Conservation (phyloP, 2,329 filamentous ascomycete genomes). For the Colletotrichum sp. region DNA sequence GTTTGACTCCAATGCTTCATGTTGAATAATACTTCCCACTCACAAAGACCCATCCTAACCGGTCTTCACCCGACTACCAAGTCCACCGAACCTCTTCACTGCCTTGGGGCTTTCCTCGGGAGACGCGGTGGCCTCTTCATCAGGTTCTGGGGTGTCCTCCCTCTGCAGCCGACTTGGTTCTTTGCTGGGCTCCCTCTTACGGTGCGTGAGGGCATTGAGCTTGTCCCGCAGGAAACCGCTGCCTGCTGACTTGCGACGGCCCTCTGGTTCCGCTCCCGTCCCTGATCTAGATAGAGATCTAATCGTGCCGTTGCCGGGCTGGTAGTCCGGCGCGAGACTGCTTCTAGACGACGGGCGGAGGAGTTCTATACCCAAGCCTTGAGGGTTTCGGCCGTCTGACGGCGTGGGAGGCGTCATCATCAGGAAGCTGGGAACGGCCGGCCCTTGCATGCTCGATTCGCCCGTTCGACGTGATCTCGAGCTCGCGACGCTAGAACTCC, state of each 20-base stretch:
- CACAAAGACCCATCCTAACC: neutral
- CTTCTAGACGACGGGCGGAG: conserved; percentile 27
- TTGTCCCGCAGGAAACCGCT: conserved; percentile 41
- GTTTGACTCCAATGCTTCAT: neutral
- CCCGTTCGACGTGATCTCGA: conserved; percentile 45
- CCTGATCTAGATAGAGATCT: conserved; percentile 20
- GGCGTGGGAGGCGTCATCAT: conserved; percentile 56
- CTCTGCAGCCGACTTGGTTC: conserved; percentile 11
- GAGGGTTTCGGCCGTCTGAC: conserved; percentile 21
- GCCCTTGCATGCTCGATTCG: conserved; percentile 28
- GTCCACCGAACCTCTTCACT: neutral
- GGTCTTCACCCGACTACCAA: conserved; percentile 15
- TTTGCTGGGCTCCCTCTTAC: conserved; percentile 26
- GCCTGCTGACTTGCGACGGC: conserved; percentile 30
- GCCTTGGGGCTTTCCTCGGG: conserved; percentile 10
- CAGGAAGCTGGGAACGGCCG: conserved; percentile 43
- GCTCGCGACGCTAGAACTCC: conserved; percentile 59
- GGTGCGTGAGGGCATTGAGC: conserved; percentile 32
- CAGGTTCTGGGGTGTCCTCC: conserved; percentile 6
- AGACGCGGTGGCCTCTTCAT: neutral
- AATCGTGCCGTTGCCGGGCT: conserved; percentile 18
- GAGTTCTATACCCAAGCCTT: conserved; percentile 23
- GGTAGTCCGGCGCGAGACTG: conserved; percentile 25
- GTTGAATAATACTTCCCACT: neutral
- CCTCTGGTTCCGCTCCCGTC: conserved; percentile 17